phyloP scores from a whole-genome alignment of 495 filamentous ascomycete species.

The Lasiosphaeria miniovina region DNA sequence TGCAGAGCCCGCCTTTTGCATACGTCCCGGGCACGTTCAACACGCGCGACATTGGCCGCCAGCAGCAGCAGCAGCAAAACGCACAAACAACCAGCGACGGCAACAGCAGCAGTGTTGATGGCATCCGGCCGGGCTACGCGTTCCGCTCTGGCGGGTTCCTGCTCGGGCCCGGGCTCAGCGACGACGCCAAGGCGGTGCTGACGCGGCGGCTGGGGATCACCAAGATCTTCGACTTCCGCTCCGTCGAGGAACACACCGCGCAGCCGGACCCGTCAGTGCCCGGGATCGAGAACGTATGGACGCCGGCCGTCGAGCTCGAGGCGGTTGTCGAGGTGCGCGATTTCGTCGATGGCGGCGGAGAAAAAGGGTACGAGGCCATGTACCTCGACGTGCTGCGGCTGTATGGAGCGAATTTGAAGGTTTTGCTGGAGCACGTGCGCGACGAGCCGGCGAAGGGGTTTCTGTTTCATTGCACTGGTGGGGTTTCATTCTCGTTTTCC shows the following conservation, averaged over 20 bases:
- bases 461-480: constrained; percentile 53
- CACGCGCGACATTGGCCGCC: constrained; percentile 51
- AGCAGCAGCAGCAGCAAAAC: not conserved
- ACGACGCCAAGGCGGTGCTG: constrained; percentile 36
- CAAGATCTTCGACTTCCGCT: constrained; percentile 45
- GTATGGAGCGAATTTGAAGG: constrained; percentile 34
- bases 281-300: constrained; percentile 42
- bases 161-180: constrained; percentile 25
- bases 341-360: constrained; percentile 42
- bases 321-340: constrained; percentile 27
- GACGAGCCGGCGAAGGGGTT: constrained; percentile 33
- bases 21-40: constrained; percentile 51
- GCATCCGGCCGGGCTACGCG: constrained; percentile 41
- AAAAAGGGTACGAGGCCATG: constrained; percentile 38
- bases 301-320: constrained; percentile 29
- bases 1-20: constrained; percentile 52
- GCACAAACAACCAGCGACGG: constrained; percentile 20
- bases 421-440: constrained; percentile 37
- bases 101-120: constrained; percentile 3
- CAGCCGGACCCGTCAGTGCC: constrained; percentile 38
- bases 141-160: constrained; percentile 52
- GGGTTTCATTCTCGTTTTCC: constrained; percentile 17
- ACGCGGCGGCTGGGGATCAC: constrained; percentile 36
- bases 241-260: constrained; percentile 31
- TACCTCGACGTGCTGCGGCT: constrained; percentile 41